phyloP scores from a whole-genome alignment of 2,329 filamentous ascomycete species.

The Beauveria asiatica region DNA sequence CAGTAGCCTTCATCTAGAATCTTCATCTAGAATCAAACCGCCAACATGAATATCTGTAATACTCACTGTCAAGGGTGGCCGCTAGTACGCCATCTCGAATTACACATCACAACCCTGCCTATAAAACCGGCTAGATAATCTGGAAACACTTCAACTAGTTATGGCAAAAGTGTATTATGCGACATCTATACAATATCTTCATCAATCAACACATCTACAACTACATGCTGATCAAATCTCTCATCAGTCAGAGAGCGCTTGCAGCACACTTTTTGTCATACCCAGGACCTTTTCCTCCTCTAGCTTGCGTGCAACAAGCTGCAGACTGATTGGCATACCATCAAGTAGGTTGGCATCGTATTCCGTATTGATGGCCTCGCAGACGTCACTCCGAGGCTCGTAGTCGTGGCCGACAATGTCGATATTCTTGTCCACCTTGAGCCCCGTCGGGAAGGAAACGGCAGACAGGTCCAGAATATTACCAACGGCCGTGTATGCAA shows the following conservation, averaged over 20 bases:
- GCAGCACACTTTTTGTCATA: slow-evolving; percentile 21
- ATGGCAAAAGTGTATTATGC: no score
- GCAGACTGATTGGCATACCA: slow-evolving; percentile 34
- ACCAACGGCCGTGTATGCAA: slow-evolving; percentile 41
- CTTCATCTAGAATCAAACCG: no score
- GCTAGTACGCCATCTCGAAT: no score
- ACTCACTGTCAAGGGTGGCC: no score
- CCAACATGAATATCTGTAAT: no score
- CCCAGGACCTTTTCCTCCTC: slow-evolving; percentile 33
- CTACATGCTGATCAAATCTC: neutral
- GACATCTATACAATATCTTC: neutral
- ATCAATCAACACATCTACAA: neutral
- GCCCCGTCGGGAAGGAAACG: slow-evolving; percentile 37
- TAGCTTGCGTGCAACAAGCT: slow-evolving; percentile 33
- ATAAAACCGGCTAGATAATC: no score
- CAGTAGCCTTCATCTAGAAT: no score
- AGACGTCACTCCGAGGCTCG: slow-evolving; percentile 27
- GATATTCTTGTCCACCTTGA: slow-evolving; percentile 30
- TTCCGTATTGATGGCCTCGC: slow-evolving; percentile 30
- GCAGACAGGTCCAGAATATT: slow-evolving; percentile 41
- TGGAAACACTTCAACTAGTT: no score
- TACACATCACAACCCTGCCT: no score
- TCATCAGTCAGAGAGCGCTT: slow-evolving; percentile 9
- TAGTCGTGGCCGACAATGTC: slow-evolving; percentile 26
- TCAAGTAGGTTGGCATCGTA: slow-evolving; percentile 33